Evolutionary conservation across 768 basidiomycete genomes (phyloP), one percentile per base, ranked within the genome.

Genomic region (Mrakia blollopis): DNA sequence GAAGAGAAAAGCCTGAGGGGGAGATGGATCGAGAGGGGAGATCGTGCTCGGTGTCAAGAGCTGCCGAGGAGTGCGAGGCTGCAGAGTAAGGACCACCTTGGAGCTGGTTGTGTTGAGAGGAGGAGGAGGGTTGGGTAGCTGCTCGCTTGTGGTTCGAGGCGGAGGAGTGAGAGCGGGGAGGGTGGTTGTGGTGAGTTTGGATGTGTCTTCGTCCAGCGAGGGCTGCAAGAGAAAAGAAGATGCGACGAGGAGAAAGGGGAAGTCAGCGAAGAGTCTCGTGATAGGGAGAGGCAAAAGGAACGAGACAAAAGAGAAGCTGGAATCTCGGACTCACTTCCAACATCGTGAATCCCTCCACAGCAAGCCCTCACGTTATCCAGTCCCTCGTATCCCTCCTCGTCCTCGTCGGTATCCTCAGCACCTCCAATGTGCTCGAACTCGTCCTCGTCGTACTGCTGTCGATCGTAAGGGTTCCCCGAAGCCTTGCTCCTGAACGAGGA

Each of bases 401-500:
- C 92, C 18, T 89, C 91, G 79, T 88, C 83, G 30, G 86, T 86
- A 28, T 89, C 91, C 28, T 74, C 77, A 50, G 75, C 62, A n/a
- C 89, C 62, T 30, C 89, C 91, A 80, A 94, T 90, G 44, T 94
- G 85, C 84, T 95, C 92, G 81, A 95, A 92, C 57, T 79, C 81
- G 41, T 80, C 80, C 80, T 91, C 85, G 30, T 90, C 92, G 3
- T 89, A 89, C 60, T 57, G 57, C 25, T 57, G 57, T 2, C 76
- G 39, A 32, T 78, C 50, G 37, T 80, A 79, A 79, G 81, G 80
- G 76, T 81, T 75, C 76, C 83, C 73, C 28, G 47, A 50, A 50
- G 32, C 68, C 18, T 62, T 57, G 16, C 68, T 54, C 13, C 75
- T 74, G 11, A 54, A 79, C 23, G 74, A 77, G 25, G 82, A 80